These are phyloP conservation scores for Trametes polyzona DNA, from an alignment of 1,284 basidiomycete species.

Conservation along the genomic window DNA sequence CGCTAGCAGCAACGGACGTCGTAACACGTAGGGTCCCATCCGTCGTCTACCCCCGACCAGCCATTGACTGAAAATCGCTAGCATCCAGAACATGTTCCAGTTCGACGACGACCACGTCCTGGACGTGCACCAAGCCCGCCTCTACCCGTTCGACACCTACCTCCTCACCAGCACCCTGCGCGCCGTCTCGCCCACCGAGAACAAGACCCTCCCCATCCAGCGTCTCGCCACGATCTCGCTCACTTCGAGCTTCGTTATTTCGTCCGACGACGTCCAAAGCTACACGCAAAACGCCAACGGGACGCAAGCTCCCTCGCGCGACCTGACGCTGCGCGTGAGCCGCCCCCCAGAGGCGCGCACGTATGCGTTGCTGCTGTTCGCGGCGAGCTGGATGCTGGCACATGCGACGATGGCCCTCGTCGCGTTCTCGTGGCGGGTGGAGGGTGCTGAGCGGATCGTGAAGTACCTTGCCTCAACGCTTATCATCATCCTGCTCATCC, in stretches of 20 bases:
- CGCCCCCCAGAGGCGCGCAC: conserved; percentile 49
- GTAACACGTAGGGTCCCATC: conserved; percentile 41
- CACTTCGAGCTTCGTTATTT: conserved; percentile 52
- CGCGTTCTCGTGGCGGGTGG: conserved; percentile 43
- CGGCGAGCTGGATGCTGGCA: conserved; percentile 55
- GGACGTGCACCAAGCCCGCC: conserved; percentile 56
- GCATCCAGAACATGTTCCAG: conserved; percentile 58
- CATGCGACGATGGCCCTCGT: conserved; percentile 53
- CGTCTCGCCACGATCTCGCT: conserved; percentile 48
- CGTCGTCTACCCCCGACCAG: no score
- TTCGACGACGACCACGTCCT: conserved; percentile 62
- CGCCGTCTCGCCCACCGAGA: conserved; percentile 38
- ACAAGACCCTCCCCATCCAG: conserved; percentile 47
- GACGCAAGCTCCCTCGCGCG: conserved; percentile 40
- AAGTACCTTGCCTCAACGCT: conserved; percentile 46
- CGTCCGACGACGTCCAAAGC: conserved; percentile 46
- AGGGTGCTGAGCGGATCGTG: conserved; percentile 38
- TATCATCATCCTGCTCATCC: conserved; percentile 50
- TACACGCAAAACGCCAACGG: conserved; percentile 34
- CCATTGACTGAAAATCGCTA: no score
- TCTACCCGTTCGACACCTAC: conserved; percentile 65
- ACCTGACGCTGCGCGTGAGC: conserved; percentile 48
- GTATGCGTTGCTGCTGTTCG: conserved; percentile 52
- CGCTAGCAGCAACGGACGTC: conserved; percentile 41
- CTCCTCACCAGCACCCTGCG: conserved; percentile 52